Percentiles rank a stretch among this genome's conserved stretches.
phyloP scores from a whole-genome alignment of 768 basidiomycete genomes.

The Exsudoporus frostii region DNA sequence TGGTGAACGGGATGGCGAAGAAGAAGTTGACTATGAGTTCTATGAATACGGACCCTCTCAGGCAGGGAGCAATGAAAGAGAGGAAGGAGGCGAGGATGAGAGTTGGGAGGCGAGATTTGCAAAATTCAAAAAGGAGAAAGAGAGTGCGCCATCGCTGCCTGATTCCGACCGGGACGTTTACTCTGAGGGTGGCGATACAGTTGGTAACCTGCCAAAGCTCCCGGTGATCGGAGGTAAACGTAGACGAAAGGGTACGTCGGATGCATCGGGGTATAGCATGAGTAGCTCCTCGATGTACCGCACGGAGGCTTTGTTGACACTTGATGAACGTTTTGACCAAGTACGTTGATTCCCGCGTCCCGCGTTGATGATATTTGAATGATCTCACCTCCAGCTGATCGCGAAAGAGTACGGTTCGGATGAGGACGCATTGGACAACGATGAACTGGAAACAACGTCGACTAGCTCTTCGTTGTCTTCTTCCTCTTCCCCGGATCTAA shows the following conservation, averaged over 20 bases:
- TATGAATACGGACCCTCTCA: conserved; percentile 41
- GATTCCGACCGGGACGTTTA: conserved; percentile 51
- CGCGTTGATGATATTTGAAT: neutral
- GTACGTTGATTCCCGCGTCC: conserved; percentile 41
- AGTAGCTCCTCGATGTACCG: conserved; percentile 95
- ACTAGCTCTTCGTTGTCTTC: conserved; percentile 41
- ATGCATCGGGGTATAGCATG: conserved; percentile 95
- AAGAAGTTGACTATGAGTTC: conserved; percentile 67
- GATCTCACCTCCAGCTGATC: conserved; percentile 50
- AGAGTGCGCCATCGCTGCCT: conserved; percentile 16
- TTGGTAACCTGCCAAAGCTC: conserved; percentile 70
- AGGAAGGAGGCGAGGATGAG: conserved; percentile 28
- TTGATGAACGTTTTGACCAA: conserved; percentile 94
- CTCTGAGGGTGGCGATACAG: conserved; percentile 78
- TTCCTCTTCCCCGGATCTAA: conserved; percentile 67
- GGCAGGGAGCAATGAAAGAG: conserved; percentile 20
- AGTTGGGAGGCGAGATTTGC: conserved; percentile 81
- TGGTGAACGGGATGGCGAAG: conserved; percentile 63
- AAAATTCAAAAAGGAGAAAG: conserved; percentile 64
- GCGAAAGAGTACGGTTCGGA: conserved; percentile 72
- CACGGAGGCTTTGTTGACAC: conserved; percentile 79
- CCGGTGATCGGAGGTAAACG: conserved; percentile 79
- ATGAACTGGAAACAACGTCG: conserved; percentile 44
- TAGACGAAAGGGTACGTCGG: conserved; percentile 69
- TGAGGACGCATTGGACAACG: conserved; percentile 48